Evolutionary conservation across 345 rosid species (phyloP).

Genomic region (Rhodamnia rubescens): DNA sequence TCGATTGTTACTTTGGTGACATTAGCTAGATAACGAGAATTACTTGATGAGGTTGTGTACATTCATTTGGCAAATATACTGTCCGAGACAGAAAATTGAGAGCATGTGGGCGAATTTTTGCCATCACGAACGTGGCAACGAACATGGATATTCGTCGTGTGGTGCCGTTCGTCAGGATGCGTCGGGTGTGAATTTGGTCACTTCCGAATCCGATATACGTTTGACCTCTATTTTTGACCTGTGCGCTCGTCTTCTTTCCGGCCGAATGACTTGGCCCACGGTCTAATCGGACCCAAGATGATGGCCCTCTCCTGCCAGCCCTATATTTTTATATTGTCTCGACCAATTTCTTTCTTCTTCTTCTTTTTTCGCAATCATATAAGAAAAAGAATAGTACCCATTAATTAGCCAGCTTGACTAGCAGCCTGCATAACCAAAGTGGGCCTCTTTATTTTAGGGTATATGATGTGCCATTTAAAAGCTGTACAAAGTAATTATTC

Average conservation of each 20-base stretch:
- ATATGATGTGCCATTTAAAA: background rate
- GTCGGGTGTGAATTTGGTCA: background rate
- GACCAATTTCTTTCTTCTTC: background rate
- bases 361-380: background rate
- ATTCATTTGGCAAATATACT: background rate
- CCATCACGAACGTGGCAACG: background rate
- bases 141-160: background rate
- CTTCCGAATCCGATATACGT: background rate
- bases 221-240: background rate
- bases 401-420: background rate
- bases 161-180: background rate
- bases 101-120: background rate
- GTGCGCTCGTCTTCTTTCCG: background rate
- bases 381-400: background rate
- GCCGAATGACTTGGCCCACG: background rate
- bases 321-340: background rate
- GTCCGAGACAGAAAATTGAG: background rate
- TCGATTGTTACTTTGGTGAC: no score
- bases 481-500: rapidly evolving
- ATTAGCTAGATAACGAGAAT: no score
- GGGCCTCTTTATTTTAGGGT: no score
- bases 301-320: background rate
- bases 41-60: rapidly evolving
- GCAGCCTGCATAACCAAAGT: no score
- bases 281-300: background rate